Evolutionary conservation across 805 yeast species (phyloP), one percentile per base, ranked within the genome.

Genomic region (Lipomyces sp.): DNA sequence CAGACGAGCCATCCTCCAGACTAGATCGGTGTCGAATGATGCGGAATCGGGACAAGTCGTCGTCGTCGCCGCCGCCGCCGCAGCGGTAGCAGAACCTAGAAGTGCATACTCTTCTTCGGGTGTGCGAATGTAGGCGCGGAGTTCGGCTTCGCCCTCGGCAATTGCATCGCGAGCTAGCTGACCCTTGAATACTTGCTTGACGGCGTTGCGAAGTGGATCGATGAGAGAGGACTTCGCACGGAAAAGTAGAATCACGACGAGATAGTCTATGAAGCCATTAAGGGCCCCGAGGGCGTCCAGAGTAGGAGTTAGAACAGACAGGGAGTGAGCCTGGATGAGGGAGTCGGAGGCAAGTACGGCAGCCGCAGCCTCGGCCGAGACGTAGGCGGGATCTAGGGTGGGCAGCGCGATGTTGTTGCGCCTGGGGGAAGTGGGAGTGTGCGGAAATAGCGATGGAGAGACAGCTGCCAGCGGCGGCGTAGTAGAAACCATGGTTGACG

Each of bases 161-260:
- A 62, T 30, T 8, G 67, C 67, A 13, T 62, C 67, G n/a, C 13
- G 8, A 5, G 59, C 67, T 13, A 64, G 57, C 65, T 62, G 66
- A n/a, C 54, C 45, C 50, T 50, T 53, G 48, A 64, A 45, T 11
- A 63, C 34, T 32, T 13, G 42, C 30, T 18, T 30, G 34, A 64
- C 60, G 13, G 67, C 61, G n/a, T 35, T 24, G 13, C 59, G 54
- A 18, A 64, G 57, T 2, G 60, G 30, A 37, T 30, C 53, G 15
- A 63, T 34, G 13, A 18, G 24, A 29, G 66, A 13, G 10, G 54
- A 62, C 4, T 55, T 51, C 15, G 67, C 67, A 24, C 67, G 60
- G 32, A 34, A 29, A 30, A 64, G 53, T 11, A 64, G 30, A 24
- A n/a, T 29, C 13, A 62, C 45, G 32, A 62, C 35, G 11, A 62